Percentiles rank a stretch among this genome's conserved stretches.
phyloP scores from a whole-genome alignment of 2,329 filamentous ascomycete species.

The Penicillium sp. region DNA sequence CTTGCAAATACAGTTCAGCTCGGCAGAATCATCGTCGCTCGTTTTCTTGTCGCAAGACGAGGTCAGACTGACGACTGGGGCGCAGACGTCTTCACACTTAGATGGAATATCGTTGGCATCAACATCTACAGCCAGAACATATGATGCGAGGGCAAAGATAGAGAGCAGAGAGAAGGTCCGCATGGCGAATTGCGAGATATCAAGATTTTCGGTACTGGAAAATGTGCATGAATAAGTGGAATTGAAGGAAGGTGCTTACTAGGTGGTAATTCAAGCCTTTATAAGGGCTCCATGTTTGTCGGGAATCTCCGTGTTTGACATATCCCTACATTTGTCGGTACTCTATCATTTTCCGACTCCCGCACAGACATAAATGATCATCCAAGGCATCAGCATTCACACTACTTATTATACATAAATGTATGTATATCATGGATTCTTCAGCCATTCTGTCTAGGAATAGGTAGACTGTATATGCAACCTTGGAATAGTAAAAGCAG shows the following conservation, averaged over 20 bases:
- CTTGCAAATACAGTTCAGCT: constrained; percentile 11
- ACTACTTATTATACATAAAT: not conserved
- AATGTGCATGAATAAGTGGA: no score
- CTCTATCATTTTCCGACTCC: not conserved
- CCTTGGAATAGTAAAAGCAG: no score
- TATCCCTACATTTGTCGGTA: constrained; percentile 2
- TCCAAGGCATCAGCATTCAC: not conserved
- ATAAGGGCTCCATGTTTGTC: not conserved
- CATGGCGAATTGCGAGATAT: not conserved
- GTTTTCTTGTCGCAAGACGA: constrained; percentile 10
- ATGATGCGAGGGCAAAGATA: constrained; percentile 1
- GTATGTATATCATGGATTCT: not conserved
- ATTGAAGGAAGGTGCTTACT: no score
- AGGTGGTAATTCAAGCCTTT: no score
- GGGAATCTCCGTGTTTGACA: constrained; percentile 1
- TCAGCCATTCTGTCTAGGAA: not conserved
- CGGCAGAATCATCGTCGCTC: constrained; percentile 8
- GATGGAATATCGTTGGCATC: constrained; percentile 14
- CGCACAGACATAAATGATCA: not conserved
- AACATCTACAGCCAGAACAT: constrained; percentile 6
- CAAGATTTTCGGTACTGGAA: no score
- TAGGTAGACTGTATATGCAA: no score
- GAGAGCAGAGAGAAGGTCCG: constrained; percentile 1
- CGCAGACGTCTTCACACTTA: constrained; percentile 12
- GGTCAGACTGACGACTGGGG: constrained; percentile 11